Evolutionary conservation across 73 alveolate genomes (phyloP), one percentile per base, ranked within the genome.

Genomic region (Durusdinium trenchii): DNA sequence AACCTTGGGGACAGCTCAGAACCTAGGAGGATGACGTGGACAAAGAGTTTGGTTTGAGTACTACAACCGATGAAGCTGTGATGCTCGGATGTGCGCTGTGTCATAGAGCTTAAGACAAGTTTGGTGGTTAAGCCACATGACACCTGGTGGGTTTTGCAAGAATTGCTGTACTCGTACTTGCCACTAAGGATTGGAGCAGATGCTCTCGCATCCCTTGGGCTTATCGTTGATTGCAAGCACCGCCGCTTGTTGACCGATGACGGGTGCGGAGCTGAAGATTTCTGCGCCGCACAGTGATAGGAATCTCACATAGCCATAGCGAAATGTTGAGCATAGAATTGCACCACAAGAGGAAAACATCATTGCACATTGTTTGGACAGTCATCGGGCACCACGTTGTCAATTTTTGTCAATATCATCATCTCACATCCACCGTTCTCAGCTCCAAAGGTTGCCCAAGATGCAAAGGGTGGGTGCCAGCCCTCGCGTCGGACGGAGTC

Each of bases 181-280:
- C 46, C 86, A 6, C 71, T 46, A 38, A 89, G 96, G 60, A 69
- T 89, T 89, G 96, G 96, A 10, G 96, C 96, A 1, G 96, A 89
- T 62, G 96, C 98, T 54, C 69, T 91, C 57, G 98, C 98, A 50
- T 76, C 98, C 18, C 60, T 91, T n/a, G 98, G 98, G 30, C 87
- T 91, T 38, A 76, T 91, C 75, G 98, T 91, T 32, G 98, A 91
- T 78, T 91, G 98, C 98, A 50, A 52, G 78, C 81, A 35, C 47
- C 87, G 98, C 57, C 71, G 89, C 35, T 26, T 91, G 89, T 54
- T 91, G 90, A 60, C 45, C 43, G 40, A 32, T 3, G 75, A 83
- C 47, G 48, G 64, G 64, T 35, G 26, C 3, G 52, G 81, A 43
- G 45, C 28, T 1, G 81, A 30, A 61, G 75, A n/a, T 16, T 14